Percentiles rank a stretch among this genome's conserved stretches.
Evolutionary conservation across 495 filamentous ascomycete genomes (phyloP).

Genomic region (Polyplosphaeria fusca): DNA sequence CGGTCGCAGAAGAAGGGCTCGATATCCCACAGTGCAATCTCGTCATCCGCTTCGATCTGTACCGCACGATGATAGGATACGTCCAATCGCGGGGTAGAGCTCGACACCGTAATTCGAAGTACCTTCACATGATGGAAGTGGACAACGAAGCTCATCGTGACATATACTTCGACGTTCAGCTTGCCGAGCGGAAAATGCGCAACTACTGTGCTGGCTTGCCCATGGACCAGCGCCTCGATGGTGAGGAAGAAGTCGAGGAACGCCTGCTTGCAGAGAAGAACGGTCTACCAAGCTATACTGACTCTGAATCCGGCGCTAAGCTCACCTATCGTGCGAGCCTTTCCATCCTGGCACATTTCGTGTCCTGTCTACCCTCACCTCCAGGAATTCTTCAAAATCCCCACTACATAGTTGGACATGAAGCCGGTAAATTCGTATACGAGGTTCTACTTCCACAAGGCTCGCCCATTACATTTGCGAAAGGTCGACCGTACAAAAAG

Average conservation of each 20-base stretch:
- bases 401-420: constrained; percentile 59
- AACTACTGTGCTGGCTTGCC: constrained; percentile 74
- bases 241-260: constrained; percentile 57
- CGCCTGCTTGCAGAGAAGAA: constrained; percentile 55
- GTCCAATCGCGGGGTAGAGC: constrained; percentile 93
- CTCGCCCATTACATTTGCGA: constrained; percentile 65
- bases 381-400: constrained; percentile 52
- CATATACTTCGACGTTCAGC: constrained; percentile 55
- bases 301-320: constrained; percentile 69
- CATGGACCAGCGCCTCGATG: constrained; percentile 66
- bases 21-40: constrained; percentile 96
- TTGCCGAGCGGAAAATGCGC: constrained; percentile 57
- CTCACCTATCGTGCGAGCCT: constrained; percentile 75
- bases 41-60: constrained; percentile 87
- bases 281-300: constrained; percentile 55
- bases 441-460: constrained; percentile 77
- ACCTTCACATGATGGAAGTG: constrained; percentile 77
- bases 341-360: constrained; percentile 62
- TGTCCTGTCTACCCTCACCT: constrained; percentile 52
- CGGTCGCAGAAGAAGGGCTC: constrained; percentile 90
- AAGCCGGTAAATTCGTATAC: constrained; percentile 65
- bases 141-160: constrained; percentile 59
- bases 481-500: constrained; percentile 57
- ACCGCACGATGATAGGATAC: constrained; percentile 87
- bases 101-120: constrained; percentile 69